phyloP scores from a whole-genome alignment of 768 basidiomycete genomes.

The Strobilomyces echinocephalus region DNA sequence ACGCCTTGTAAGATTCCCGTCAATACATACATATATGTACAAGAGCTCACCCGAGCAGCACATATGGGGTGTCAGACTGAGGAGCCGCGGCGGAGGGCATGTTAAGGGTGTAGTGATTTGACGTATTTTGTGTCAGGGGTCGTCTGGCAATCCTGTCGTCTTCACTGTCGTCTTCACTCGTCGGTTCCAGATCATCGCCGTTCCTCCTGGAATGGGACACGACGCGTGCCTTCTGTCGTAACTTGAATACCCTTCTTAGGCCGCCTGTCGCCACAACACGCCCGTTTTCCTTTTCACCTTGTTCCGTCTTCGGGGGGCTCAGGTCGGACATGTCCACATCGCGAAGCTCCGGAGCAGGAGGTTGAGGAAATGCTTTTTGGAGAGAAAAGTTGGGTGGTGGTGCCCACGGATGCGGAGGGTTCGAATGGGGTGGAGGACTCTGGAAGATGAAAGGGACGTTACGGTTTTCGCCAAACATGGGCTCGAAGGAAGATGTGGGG shows the following conservation, averaged over 20 bases:
- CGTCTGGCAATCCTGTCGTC: constrained; percentile 38
- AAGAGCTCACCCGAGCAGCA: constrained; percentile 71
- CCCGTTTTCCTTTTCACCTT: constrained; percentile 36
- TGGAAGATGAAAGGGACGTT: constrained; percentile 74
- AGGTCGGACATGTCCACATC: constrained; percentile 76
- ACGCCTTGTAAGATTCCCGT: constrained; percentile 13
- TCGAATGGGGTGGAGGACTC: constrained; percentile 41
- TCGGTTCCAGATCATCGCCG: constrained; percentile 31
- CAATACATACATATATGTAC: constrained; percentile 5
- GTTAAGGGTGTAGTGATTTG: constrained; percentile 82
- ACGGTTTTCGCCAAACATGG: constrained; percentile 60
- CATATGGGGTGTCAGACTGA: constrained; percentile 68
- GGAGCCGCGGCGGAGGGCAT: constrained; percentile 56
- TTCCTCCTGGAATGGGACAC: constrained; percentile 21
- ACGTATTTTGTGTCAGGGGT: constrained; percentile 50
- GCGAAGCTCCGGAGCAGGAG: constrained; percentile 41
- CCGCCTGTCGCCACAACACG: constrained; percentile 60
- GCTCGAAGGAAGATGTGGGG: constrained; percentile 35
- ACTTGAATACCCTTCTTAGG: constrained; percentile 59
- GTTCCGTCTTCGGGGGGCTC: constrained; percentile 53
- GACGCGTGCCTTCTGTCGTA: constrained; percentile 47
- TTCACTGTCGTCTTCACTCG: constrained; percentile 45
- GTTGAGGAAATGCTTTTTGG: constrained; percentile 53
- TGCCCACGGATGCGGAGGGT: constrained; percentile 53
- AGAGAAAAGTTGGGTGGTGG: constrained; percentile 61